phyloP scores from a whole-genome alignment of 1,139 yeast genomes.

The Suhomyces guaymorum region DNA sequence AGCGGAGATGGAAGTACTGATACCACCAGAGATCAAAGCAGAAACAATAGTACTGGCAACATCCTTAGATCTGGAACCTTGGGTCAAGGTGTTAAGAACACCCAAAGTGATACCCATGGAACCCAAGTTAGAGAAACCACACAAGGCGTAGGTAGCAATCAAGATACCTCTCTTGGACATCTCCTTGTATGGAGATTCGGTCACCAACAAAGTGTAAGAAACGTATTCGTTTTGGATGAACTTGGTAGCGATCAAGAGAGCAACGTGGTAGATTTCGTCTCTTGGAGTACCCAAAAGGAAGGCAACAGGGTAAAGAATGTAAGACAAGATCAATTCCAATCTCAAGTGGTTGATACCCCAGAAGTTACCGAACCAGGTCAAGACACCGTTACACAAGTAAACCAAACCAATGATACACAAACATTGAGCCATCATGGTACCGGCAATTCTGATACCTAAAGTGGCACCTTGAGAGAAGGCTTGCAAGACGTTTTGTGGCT shows the following conservation, averaged over 20 bases:
- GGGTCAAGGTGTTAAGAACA: conserved; percentile 60
- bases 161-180: conserved; percentile 56
- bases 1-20: conserved; percentile 60
- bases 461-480: conserved; percentile 66
- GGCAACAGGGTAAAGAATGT: conserved; percentile 61
- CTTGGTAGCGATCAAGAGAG: conserved; percentile 58
- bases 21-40: conserved; percentile 55
- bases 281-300: conserved; percentile 65
- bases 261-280: conserved; percentile 51
- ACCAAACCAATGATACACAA: conserved; percentile 65
- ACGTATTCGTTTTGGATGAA: conserved; percentile 67
- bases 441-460: conserved; percentile 61
- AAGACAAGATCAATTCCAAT: conserved; percentile 58
- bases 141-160: conserved; percentile 63
- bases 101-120: conserved; percentile 66
- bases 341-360: conserved; percentile 58
- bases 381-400: conserved; percentile 57
- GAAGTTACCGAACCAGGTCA: conserved; percentile 65
- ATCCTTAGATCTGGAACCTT: conserved; percentile 50
- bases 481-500: conserved; percentile 59
- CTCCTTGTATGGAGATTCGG: conserved; percentile 45
- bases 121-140: conserved; percentile 68
- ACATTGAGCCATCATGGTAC: conserved; percentile 60
- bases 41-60: conserved; percentile 51
- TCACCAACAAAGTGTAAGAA: conserved; percentile 50